Evolutionary conservation across 192 early-diverging fungal species (phyloP), one percentile per base, ranked within the genome.

Genomic region (Globomyces pollinis-pini): DNA sequence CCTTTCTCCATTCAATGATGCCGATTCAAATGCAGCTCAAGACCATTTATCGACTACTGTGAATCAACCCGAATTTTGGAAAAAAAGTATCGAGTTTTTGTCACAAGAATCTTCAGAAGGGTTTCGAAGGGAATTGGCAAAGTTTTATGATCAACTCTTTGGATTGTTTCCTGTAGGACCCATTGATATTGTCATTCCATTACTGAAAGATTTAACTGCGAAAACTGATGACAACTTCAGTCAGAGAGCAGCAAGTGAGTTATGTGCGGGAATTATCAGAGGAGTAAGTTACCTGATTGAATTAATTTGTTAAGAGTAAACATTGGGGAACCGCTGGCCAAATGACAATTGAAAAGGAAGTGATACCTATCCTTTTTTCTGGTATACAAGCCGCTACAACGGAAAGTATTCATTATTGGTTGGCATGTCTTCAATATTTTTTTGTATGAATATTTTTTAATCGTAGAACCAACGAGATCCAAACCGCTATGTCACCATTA

Each of bases 221-320:
- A 61, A 74, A 21, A 69, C 76, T 5, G 84, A 87, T 55, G 86
- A 89, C 33, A 89, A 86, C 53, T 81, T 82, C 47, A 65, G 84
- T 8, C 94, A 96, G 63, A 74, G 91, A 13, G 87, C 91, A 1
- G 89, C 85, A 0, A 64, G 87, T 3, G 93, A 96, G 59, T 61
- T 94, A 20, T 49, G 90, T 2, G 83, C 75, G 2, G 94, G 94
- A 2, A 31, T 94, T 23, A 65, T 98, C 20, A 83, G 90, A 20
- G 94, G 93, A 3, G 81, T 77, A n/a, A n/a, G n/a, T n/a, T n/a
- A n/a, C n/a, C n/a, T n/a, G n/a, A n/a, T n/a, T n/a, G n/a, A n/a
- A n/a, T n/a, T n/a, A n/a, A n/a, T n/a, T n/a, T n/a, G n/a, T n/a
- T n/a, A n/a, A n/a, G n/a, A n/a, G n/a, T 50, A 98, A 94, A 65